phyloP scores from a whole-genome alignment of 2,329 filamentous ascomycete species.

The Fusarium subtropicale region DNA sequence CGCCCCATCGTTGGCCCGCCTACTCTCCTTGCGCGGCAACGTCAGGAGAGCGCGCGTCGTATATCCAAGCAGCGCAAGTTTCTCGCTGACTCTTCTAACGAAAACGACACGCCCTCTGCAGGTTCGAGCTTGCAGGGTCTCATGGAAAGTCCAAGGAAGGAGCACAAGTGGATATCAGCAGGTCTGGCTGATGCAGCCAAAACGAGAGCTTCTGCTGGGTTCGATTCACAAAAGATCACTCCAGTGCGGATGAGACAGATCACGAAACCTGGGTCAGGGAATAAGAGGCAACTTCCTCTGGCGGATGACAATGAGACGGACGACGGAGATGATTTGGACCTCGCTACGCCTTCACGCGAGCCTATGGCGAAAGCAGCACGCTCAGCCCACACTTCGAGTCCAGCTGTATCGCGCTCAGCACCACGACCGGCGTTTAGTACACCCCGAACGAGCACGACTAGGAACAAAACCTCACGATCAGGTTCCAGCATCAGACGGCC shows the following conservation, averaged over 20 bases:
- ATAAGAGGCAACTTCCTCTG: constrained; percentile 28
- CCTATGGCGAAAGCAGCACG: constrained; percentile 16
- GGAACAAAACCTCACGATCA: constrained; percentile 12
- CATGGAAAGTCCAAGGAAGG: constrained; percentile 57
- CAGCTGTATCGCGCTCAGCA: constrained; percentile 21
- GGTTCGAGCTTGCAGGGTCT: constrained; percentile 56
- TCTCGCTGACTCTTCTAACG: constrained; percentile 11
- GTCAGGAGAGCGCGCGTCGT: constrained; percentile 38
- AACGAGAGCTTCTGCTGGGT: constrained; percentile 48
- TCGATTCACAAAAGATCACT: constrained; percentile 36
- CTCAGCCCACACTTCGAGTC: constrained; percentile 10
- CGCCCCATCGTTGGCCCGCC: constrained; percentile 61
- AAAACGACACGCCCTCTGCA: constrained; percentile 41
- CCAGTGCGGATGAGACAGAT: constrained; percentile 18
- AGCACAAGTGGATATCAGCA: constrained; percentile 46
- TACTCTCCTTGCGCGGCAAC: constrained; percentile 44
- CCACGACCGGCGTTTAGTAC: constrained; percentile 28
- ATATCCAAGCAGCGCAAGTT: constrained; percentile 44
- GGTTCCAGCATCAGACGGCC: constrained; percentile 2
- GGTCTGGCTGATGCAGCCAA: constrained; percentile 34
- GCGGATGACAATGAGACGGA: constrained; percentile 37
- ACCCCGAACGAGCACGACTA: constrained; percentile 21
- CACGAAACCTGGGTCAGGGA: constrained; percentile 2
- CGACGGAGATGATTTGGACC: constrained; percentile 27
- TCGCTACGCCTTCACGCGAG: constrained; percentile 32